phyloP scores from a whole-genome alignment of 2,329 filamentous ascomycete genomes.

The Byssochlamys sp. region DNA sequence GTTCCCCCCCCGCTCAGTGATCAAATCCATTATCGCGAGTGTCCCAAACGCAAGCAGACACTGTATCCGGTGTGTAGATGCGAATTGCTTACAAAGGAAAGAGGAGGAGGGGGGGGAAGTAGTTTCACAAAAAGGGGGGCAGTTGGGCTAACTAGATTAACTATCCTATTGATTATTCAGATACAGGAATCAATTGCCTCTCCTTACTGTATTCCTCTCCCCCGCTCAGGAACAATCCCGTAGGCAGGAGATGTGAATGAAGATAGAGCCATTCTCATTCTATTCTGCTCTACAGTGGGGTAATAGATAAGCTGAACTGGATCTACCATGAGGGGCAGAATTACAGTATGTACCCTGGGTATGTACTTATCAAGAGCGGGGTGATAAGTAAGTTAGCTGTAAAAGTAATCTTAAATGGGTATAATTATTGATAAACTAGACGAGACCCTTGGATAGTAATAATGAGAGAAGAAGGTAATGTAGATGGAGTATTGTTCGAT shows the following conservation, averaged over 20 bases:
- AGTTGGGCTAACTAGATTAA: no score
- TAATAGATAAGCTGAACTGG: neutral
- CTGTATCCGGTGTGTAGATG: neutral
- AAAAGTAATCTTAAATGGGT: no score
- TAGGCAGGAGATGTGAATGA: neutral
- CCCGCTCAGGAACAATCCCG: neutral
- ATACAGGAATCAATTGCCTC: neutral
- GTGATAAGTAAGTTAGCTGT: neutral
- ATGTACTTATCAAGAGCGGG: neutral
- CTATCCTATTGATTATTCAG: no score
- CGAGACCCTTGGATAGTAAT: neutral
- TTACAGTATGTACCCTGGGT: neutral
- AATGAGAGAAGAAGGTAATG: neutral
- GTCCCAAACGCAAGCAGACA: neutral
- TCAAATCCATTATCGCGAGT: neutral
- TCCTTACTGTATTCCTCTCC: neutral
- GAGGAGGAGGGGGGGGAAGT: neutral
- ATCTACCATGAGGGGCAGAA: neutral
- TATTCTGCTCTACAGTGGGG: neutral
- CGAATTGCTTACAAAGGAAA: neutral
- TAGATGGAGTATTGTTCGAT: neutral
- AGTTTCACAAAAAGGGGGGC: no score
- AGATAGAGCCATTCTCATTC: neutral
- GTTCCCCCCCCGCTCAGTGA: neutral
- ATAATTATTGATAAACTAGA: no score